Base-by-base conservation (phyloP, 352 stramenopile genomes). In the Phytophthora melonis region DNA sequence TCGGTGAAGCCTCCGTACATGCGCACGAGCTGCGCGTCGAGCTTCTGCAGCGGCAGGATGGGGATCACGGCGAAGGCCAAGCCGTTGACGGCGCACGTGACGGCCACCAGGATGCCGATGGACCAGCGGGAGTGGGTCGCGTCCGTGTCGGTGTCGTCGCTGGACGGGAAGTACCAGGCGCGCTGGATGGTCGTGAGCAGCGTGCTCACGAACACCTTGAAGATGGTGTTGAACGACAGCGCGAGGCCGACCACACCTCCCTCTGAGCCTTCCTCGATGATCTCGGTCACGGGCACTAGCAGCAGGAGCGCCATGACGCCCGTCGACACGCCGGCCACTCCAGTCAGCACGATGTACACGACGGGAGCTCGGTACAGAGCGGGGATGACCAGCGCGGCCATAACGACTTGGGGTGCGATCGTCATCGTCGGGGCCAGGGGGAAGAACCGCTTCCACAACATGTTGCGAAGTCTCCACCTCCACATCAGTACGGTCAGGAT, bases 1-100 rank as follows among this genome's bases (percentile, higher is more conserved):
- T 79, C 66, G 11, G 83, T 91, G 73, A 90, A 93, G 21, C 84
- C 84, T 62, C 84, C 84, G 62, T 88, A 92, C 74, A 90, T 90
- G 59, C 84, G 84, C 18, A 89, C 52, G 54, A 90, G 80, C 65
- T 92, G 84, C 23, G 81, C 81, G 52, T 90, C 84, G 23, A 92
- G 65, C 57, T 90, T 92, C 58, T 92, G 84, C 6, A 72, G 57
- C 13, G 84, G 84, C 30, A 92, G 56, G 25, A 90, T 70, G 3
- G 68, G 55, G 18, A 90, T 67, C 16, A 74, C 66, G 10, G 72
- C 19, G 23, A 79, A 75, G 3, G 68, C 77, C 27, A 88, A 59
- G 3, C 68, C 68, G 25, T 89, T 87, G n/a, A 86, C 68, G 13
- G 34, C 71, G 52, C 75, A 87, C 47, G 75, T 73, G 58, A 85